Base-by-base conservation (phyloP, 1,284 basidiomycete species). In the Apiotrichum porosum region DNA sequence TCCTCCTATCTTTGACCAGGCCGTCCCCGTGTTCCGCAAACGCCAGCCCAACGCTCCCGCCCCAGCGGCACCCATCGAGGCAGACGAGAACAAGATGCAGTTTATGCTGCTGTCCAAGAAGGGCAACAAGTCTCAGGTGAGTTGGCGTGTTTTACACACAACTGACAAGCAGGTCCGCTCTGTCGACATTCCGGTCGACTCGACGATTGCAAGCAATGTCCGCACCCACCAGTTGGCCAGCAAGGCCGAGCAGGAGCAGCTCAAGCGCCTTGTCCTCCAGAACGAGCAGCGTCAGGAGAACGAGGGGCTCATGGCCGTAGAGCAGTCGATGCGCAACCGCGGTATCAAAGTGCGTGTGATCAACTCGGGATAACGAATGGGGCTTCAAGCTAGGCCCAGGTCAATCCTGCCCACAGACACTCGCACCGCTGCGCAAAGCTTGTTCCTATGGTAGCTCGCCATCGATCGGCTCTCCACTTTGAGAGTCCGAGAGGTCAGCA, bases 51-150 rank as follows among this genome's bases (percentile, higher is more conserved):
- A 57, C 13, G 63, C 63, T 6, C 80, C 81, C 3, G 3, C 24
- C n/a, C 9, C 26, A n/a, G 37, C 33, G 13, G n/a, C 36, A 10
- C 14, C 38, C 6, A 18, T 21, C 26, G 21, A 26, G 4, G 19
- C 17, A 8, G 14, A 33, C 13, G 36, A 21, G 6, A 67, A 72
- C 24, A 59, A 63, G 21, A 97, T 97, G 91, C 86, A 84, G 58
- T 99, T 99, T 72, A 93, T 88, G 9, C 77, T 98, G 37, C 79
- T 98, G 54, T 89, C 92, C 6, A 94, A 94, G 78, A 84, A 85
- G 51, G 95, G 94, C 13, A 92, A 91, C 68, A 95, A 87, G 69
- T 87, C 88, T 68, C 88, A 90, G 78, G 88, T 86, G 55, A 54
- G 79, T 64, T 22, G 0, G 17, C 10, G 3, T 24, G 13, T 4